These are phyloP conservation scores for Polygonum maritimum DNA, from an alignment of 148 eudicot genomes.

Conservation along the genomic window DNA sequence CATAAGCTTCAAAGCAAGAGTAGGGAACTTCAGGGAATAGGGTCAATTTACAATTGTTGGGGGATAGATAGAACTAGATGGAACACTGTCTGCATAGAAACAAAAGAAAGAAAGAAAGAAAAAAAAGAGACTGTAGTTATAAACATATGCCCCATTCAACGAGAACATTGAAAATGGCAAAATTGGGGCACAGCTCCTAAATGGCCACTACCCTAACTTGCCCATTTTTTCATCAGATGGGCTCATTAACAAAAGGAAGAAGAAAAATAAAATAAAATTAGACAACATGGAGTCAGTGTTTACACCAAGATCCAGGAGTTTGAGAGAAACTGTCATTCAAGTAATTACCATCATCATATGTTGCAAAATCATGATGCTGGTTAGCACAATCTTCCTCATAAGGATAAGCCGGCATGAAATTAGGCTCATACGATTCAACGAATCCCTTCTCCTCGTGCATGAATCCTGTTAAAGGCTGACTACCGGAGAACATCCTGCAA, in stretches of 20 bases:
- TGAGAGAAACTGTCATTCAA: conserved; percentile 8
- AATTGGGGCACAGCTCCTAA: conserved; percentile 32
- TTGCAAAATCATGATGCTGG: conserved; percentile 29
- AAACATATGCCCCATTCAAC: conserved; percentile 47
- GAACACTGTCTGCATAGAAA: conserved; percentile 14
- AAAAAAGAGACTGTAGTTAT: conserved; percentile 11
- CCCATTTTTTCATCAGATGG: conserved; percentile 5
- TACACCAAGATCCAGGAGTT: conserved; percentile 9
- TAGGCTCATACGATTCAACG: conserved; percentile 24
- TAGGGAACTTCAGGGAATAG: background rate
- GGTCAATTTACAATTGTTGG: conserved; percentile 3
- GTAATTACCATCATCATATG: conserved; percentile 27
- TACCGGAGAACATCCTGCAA: conserved; percentile 53
- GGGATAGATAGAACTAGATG: background rate
- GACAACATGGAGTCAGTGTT: conserved; percentile 16
- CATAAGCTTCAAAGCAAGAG: background rate
- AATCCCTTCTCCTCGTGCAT: conserved; percentile 43
- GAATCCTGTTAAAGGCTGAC: conserved; percentile 42
- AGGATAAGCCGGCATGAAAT: conserved; percentile 12
- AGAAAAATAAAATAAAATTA: conserved; percentile 19
- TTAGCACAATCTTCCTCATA: conserved; percentile 18
- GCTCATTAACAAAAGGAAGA: conserved; percentile 11
- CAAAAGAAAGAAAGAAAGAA: background rate
- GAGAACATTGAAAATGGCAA: conserved; percentile 32
- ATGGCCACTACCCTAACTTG: conserved; percentile 16